Percentiles rank a stretch among this genome's conserved stretches.
These are phyloP conservation scores for Tuber brumale DNA, from an alignment of 495 filamentous ascomycete species.

Conservation along the genomic window DNA sequence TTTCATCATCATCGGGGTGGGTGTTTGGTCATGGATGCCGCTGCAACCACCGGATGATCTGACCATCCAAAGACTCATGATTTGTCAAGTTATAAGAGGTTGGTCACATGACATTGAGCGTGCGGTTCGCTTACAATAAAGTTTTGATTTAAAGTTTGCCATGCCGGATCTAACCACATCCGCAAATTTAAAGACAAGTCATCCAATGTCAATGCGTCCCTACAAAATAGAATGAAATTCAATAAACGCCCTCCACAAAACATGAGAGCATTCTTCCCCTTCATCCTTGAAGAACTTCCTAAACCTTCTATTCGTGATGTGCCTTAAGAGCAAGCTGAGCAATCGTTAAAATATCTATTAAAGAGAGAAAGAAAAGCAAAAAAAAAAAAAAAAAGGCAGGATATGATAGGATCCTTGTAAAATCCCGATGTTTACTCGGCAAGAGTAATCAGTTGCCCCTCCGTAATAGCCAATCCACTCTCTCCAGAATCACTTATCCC, in stretches of 20 bases:
- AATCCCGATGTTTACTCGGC: slow-evolving; percentile 11
- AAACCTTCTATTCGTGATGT: background rate
- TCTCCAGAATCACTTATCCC: background rate
- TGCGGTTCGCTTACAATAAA: background rate
- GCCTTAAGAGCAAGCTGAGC: background rate
- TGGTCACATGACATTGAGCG: background rate
- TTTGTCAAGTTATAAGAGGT: background rate
- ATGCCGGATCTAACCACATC: slow-evolving; percentile 4
- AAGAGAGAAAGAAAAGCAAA: background rate
- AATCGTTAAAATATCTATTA: background rate
- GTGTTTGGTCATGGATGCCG: background rate
- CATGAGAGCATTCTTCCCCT: background rate
- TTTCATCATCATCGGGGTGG: background rate
- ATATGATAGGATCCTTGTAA: background rate
- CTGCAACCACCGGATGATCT: background rate
- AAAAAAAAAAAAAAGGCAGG: background rate
- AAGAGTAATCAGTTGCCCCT: slow-evolving; percentile 22
- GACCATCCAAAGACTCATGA: background rate
- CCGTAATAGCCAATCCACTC: background rate
- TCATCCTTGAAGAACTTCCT: background rate
- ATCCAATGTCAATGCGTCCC: background rate
- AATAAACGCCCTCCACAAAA: background rate
- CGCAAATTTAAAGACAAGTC: slow-evolving; percentile 1
- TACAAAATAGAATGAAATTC: background rate
- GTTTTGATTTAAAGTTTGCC: slow-evolving; percentile 2